These are phyloP conservation scores for Mucuna pruriens DNA, from an alignment of 306 rosid species.

Conservation along the genomic window DNA sequence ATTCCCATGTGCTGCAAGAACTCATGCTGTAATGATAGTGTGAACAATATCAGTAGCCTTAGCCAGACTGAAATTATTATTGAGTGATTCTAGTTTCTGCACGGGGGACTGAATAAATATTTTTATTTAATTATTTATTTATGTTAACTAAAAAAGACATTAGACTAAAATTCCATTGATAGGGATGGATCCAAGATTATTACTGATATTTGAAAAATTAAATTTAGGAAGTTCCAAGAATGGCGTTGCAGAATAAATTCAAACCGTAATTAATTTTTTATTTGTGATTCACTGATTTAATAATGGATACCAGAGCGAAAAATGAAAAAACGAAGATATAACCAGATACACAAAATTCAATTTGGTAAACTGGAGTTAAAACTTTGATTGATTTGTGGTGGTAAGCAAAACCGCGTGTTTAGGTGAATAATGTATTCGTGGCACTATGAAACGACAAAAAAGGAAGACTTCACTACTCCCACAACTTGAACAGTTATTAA, in stretches of 20 bases:
- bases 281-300: too few relatives aligned
- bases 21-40: neutral
- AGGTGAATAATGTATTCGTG: neutral
- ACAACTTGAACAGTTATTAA: neutral
- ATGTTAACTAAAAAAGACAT: neutral
- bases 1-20: constrained; percentile 35
- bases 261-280: too few relatives aligned
- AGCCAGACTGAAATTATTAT: constrained; percentile 33
- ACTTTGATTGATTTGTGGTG: too few relatives aligned
- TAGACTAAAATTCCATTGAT: too few relatives aligned
- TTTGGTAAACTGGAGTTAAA: too few relatives aligned
- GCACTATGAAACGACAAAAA: neutral
- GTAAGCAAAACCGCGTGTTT: neutral
- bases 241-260: neutral
- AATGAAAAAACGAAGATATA: too few relatives aligned
- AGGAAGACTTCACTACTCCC: neutral
- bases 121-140: neutral
- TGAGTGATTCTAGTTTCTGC: constrained; percentile 23
- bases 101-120: neutral
- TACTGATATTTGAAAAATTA: neutral
- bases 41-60: neutral
- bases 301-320: too few relatives aligned
- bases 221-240: neutral
- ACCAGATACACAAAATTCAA: too few relatives aligned
- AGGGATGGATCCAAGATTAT: too few relatives aligned